A percentile compares a stretch with the other conserved stretches of the same genome.
Evolutionary conservation across 2,329 filamentous ascomycete species (phyloP).

Genomic region (Aspergillus fructus): DNA sequence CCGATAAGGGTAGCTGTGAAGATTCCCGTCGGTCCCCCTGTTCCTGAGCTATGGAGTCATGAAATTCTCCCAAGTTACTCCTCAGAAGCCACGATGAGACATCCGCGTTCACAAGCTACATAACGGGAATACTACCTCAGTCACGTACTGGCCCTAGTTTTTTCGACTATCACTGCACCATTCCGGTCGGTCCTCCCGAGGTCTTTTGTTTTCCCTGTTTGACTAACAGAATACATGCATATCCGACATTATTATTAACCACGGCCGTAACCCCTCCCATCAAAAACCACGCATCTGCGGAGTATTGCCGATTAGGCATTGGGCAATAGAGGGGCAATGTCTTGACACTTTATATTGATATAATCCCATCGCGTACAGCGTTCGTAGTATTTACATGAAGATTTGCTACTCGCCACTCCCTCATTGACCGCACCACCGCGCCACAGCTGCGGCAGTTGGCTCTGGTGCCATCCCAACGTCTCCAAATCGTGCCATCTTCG

Average conservation of each 20-base stretch:
- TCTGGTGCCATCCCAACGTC: background rate
- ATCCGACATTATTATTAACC: background rate
- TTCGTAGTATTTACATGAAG: background rate
- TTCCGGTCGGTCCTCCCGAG: too few species aligned
- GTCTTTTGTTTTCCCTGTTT: background rate
- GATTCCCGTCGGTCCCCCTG: background rate
- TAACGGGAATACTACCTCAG: too few species aligned
- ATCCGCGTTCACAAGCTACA: too few species aligned
- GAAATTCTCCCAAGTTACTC: background rate
- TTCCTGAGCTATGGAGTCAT: background rate
- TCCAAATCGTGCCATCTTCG: conserved; percentile 4
- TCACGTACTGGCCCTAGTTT: too few species aligned
- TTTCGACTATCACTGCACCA: too few species aligned
- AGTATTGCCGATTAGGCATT: conserved; percentile 2
- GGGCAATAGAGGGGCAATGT: background rate
- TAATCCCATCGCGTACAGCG: background rate
- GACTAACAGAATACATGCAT: background rate
- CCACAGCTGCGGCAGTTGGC: background rate
- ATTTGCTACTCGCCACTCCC: background rate
- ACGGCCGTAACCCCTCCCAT: background rate
- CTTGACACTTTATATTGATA: background rate
- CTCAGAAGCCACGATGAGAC: background rate
- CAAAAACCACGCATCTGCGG: background rate
- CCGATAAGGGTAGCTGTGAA: background rate
- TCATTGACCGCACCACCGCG: background rate